Base-by-base conservation (phyloP, 2,329 filamentous ascomycete species). In the Periglandula ipomoeae region DNA sequence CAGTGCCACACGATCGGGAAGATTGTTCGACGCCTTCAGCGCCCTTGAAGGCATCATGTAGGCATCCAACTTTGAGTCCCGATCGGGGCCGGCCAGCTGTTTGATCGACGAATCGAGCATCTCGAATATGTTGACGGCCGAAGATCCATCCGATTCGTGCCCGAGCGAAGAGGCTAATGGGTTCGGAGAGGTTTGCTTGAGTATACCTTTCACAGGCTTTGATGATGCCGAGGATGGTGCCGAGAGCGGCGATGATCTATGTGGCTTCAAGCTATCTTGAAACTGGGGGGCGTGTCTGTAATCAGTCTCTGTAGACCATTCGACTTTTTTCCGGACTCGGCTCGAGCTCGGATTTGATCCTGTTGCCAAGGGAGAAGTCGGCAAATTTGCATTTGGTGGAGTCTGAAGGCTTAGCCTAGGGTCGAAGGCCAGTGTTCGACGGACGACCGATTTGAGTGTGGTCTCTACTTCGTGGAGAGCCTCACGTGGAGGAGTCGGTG, bases 91-190 rank as follows among this genome's bases (percentile, higher is more conserved):
- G 34, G 85, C 86, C 43, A 98, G 76, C 66, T 93, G 86, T 65
- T 87, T 84, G 32, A 89, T 77, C 5, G 89, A 81, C 1, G 88
- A 94, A 57, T 95, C 87, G 55, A 97, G 70, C 84, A 96, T 93
- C 57, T 81, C 81, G 54, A 78, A 76, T 50, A 95, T 82, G 35
- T 78, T 83, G 40, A 76, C 71, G 64, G 56, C 67, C 54, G 60
- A 55, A 35, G 59, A 52, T 23, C 60, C 60, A 58, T 66, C 57
- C 69, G 73, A 55, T 70, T 74, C 50, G 67, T 67, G 53, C 63
- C 67, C 65, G 3, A 65, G 53, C 23, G 63, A 61, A 9, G 66
- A 64, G 58, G 69, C 66, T 53, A 74, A 65, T 2, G 69, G 67
- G 47, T 74, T 75, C 7, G 65, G 69, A 61, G 65, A 66, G 2